A percentile compares a stretch with the other conserved stretches of the same genome.
These are phyloP conservation scores for Cardamine chenopodiifolia DNA, from an alignment of 345 rosid genomes.

Conservation along the genomic window DNA sequence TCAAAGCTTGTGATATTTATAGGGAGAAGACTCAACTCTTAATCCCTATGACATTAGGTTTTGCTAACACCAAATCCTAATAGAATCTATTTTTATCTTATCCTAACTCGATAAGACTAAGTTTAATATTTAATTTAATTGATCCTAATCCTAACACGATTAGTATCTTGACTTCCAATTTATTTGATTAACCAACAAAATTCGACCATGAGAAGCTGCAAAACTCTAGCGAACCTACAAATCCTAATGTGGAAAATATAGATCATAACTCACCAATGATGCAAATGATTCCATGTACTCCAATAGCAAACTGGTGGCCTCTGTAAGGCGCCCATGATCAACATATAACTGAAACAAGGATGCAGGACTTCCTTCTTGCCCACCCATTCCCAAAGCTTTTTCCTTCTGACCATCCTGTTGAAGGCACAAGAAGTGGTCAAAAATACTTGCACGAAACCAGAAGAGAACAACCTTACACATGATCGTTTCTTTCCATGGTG, in stretches of 20 bases:
- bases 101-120: no score
- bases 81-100: no score
- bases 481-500: constrained; percentile 5
- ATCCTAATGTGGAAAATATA: not conserved
- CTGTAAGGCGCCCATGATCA: constrained; percentile 70
- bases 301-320: constrained; percentile 78
- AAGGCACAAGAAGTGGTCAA: constrained; percentile 26
- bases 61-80: no score
- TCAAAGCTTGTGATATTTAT: no score
- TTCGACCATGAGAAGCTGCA: constrained; percentile 15
- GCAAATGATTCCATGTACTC: constrained; percentile 75
- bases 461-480: constrained; percentile 18
- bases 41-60: no score
- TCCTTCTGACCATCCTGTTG: constrained; percentile 66
- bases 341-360: constrained; percentile 81
- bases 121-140: no score
- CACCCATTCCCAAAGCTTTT: constrained; percentile 73
- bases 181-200: no score
- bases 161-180: no score
- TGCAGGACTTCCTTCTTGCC: constrained; percentile 76
- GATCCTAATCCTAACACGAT: no score
- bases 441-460: constrained; percentile 14
- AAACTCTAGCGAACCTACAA: constrained; percentile 3
- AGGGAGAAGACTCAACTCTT: no score
- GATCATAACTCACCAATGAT: constrained; percentile 60